Evolutionary conservation across 257 asterid species (phyloP), one percentile per base, ranked within the genome.

Genomic region (Salvia splendens): DNA sequence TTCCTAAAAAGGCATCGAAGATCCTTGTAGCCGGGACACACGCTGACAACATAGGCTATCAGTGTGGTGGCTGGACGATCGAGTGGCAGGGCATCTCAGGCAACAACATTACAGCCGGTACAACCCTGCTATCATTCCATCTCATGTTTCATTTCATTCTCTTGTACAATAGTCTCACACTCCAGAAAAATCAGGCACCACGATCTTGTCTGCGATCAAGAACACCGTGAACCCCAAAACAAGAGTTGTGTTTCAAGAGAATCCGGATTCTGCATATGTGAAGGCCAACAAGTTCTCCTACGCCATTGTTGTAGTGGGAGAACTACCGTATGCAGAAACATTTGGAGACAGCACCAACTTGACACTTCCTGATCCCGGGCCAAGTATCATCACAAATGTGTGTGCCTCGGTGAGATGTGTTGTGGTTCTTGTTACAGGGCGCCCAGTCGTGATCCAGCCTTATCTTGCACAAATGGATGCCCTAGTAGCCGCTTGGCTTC

Each of bases 401-500:
- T 83, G 86, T 5, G 68, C 67, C 48, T 67, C 75, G 0, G 69
- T 68, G 41, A 76, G 48, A 54, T 83, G 88, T 64, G 77, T 78
- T 0, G 86, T 83, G 0, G 78, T 83, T 15, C 71, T 83, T 0
- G 12, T 80, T 4, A 75, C 86, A 0, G 88, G 88, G 0, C 83
- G 88, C 11, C 88, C 88, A 0, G 82, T 83, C 0, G 82, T 78
- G 79, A 76, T 83, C 10, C 74, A 83, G 54, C 86, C 84, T 0
- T 83, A 75, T 41, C 61, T 78, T 12, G 56, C 68, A 7, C 53
- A 67, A 24, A 76, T 83, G 0, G 73, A 75, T 61, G 79, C 84
- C 10, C 84, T 83, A 4, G 79, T 83, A 3, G 88, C 88, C 12
- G 88, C 88, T 35, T 83, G 88, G 88, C 79, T 80, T 35, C 88